These are phyloP conservation scores for Coriaria nepalensis DNA, from an alignment of 306 rosid species.

Conservation along the genomic window DNA sequence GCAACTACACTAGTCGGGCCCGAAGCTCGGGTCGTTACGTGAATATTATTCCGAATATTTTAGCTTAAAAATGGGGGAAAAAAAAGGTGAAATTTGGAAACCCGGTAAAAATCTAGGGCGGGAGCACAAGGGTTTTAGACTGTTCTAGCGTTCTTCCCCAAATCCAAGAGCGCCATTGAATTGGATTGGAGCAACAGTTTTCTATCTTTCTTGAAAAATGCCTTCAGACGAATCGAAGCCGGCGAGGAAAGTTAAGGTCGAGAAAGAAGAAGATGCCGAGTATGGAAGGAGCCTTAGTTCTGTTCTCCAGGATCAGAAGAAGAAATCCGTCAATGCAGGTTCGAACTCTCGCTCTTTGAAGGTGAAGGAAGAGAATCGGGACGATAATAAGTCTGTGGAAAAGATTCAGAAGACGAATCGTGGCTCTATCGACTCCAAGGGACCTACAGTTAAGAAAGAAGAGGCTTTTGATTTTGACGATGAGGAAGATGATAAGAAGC, in stretches of 20 bases:
- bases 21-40: no score
- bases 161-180: no score
- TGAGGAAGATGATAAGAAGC: constrained; percentile 14
- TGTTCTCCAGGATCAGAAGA: constrained; percentile 13
- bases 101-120: no score
- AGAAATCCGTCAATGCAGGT: constrained; percentile 19
- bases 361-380: constrained; percentile 31
- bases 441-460: constrained; percentile 37
- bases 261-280: constrained; percentile 18
- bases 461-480: constrained; percentile 11
- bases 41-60: no score
- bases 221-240: constrained; percentile 39
- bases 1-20: no score
- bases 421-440: constrained; percentile 11
- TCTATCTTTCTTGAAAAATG: constrained; percentile 19
- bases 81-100: no score
- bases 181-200: no score
- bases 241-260: constrained; percentile 17
- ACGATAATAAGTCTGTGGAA: constrained; percentile 8
- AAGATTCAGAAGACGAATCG: constrained; percentile 4
- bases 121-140: no score
- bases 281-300: constrained; percentile 20
- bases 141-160: no score
- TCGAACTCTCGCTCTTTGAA: constrained; percentile 21
- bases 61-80: no score